phyloP scores from a whole-genome alignment of 768 basidiomycete species.

The Boletus subcaerulescens region DNA sequence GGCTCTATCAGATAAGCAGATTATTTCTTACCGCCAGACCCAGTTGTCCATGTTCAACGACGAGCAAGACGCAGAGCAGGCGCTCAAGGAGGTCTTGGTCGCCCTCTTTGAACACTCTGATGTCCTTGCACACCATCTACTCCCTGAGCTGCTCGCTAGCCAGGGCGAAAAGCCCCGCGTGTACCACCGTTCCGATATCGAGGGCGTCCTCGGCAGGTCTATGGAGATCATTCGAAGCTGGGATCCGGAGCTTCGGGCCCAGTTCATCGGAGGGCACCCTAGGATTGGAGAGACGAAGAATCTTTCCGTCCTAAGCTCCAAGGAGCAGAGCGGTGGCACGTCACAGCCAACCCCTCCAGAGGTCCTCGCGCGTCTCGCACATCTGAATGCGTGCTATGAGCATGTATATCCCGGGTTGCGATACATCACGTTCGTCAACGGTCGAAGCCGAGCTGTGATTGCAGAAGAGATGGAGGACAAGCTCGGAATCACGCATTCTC shows the following conservation, averaged over 20 bases:
- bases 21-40: neutral
- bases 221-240: slow-evolving; percentile 51
- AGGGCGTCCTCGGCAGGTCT: slow-evolving; percentile 52
- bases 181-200: slow-evolving; percentile 39
- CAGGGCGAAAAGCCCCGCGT: slow-evolving; percentile 25
- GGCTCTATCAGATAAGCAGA: slow-evolving; percentile 8
- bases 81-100: slow-evolving; percentile 35
- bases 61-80: slow-evolving; percentile 8
- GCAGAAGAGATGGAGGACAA: slow-evolving; percentile 76
- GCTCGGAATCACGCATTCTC: slow-evolving; percentile 51
- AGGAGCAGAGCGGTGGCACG: slow-evolving; percentile 63
- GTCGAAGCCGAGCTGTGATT: slow-evolving; percentile 67
- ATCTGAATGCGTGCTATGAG: slow-evolving; percentile 81
- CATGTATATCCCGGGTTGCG: slow-evolving; percentile 66
- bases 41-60: slow-evolving; percentile 2
- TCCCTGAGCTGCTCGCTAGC: slow-evolving; percentile 45
- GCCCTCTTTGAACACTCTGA: slow-evolving; percentile 69
- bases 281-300: slow-evolving; percentile 82
- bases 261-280: slow-evolving; percentile 82
- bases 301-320: slow-evolving; percentile 70
- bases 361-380: slow-evolving; percentile 66
- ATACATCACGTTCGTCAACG: slow-evolving; percentile 93
- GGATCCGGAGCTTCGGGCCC: slow-evolving; percentile 47
- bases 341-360: slow-evolving; percentile 62
- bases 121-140: slow-evolving; percentile 48